Evolutionary conservation across 148 eudicot species (phyloP), one percentile per base, ranked within the genome.

Genomic region (Vaccinium myrtillus): DNA sequence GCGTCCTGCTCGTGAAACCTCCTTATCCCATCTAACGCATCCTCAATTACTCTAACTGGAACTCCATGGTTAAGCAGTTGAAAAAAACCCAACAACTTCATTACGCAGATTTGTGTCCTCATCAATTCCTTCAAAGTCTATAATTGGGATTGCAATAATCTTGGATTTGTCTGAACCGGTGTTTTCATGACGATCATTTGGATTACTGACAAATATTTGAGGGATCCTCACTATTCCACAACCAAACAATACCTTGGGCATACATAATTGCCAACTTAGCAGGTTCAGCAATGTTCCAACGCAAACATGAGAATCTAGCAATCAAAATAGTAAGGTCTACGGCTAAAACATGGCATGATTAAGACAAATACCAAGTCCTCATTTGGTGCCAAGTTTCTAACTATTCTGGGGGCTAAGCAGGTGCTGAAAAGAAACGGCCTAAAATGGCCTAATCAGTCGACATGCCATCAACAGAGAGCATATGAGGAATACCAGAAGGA

Each of bases 1-100:
- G 30, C 4, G 16, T 70, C 83, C 43, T 30, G 67, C 83, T 79
- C 83, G 8, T 79, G 21, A 56, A 84, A 79, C 53, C 70, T 53
- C 3, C 32, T 27, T 0, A 39, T 54, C 1, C 83, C 86, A 2
- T 69, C n/a, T 13, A 84, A 7, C 67, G 53, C 54, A 50, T 79
- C 86, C 19, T 65, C 77, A 19, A 84, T 1, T 18, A 65, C 55
- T 1, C 32, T 61, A 11, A 5, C 16, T 0, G 83, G 78, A 6
- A 84, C 53, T 5, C 79, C 79, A 11, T 77, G 79, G 53, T 77
- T 77, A 6, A 23, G 16, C 79, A 77, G 18, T 49, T 55, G 79
- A 15, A 77, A 77, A 50, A 77, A 77, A 4, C 79, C 55, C 55
- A 55, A 75, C 55, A 55, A 75, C 30, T 2, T 36, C 3, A 2